These are phyloP conservation scores for Fusarium hainanense DNA, from an alignment of 2,329 filamentous ascomycete species.

Conservation along the genomic window DNA sequence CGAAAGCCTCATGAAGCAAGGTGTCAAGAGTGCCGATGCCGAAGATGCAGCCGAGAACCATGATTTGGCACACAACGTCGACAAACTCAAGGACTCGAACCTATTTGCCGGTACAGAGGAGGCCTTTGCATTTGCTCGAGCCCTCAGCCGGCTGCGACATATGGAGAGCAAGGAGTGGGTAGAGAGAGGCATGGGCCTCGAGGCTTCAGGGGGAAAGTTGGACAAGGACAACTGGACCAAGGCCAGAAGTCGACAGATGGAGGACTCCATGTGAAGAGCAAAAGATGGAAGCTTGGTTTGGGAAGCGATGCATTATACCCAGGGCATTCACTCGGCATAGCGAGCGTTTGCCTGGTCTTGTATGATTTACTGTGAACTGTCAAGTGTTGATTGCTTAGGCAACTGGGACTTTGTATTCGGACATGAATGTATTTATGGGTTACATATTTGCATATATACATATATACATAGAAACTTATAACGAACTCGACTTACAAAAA, in stretches of 20 bases:
- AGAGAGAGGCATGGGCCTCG: conserved; percentile 78
- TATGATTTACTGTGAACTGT: conserved; percentile 36
- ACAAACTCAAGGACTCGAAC: conserved; percentile 83
- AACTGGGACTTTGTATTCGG: conserved; percentile 11
- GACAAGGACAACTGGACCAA: conserved; percentile 74
- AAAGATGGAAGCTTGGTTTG: conserved; percentile 12
- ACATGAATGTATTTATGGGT: conserved; percentile 16
- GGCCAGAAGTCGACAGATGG: conserved; percentile 74
- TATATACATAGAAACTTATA: conserved; percentile 10
- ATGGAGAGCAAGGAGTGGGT: conserved; percentile 98
- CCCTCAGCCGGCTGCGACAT: conserved; percentile 83
- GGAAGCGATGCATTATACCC: conserved; percentile 45
- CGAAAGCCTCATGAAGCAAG: conserved; percentile 64
- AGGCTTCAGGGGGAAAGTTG: conserved; percentile 71
- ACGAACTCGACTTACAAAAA: background rate
- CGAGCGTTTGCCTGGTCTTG: conserved; percentile 45
- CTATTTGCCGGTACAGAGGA: conserved; percentile 97
- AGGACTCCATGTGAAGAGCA: conserved; percentile 68
- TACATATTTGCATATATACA: conserved; percentile 2
- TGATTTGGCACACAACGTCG: conserved; percentile 85
- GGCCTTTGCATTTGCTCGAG: conserved; percentile 93
- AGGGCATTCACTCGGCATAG: conserved; percentile 43
- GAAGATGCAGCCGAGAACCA: conserved; percentile 80
- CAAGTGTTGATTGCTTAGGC: conserved; percentile 28
- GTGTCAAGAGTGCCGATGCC: conserved; percentile 54